Evolutionary conservation across 2,329 filamentous ascomycete species (phyloP).

Genomic region (Aspergillus fischeri): DNA sequence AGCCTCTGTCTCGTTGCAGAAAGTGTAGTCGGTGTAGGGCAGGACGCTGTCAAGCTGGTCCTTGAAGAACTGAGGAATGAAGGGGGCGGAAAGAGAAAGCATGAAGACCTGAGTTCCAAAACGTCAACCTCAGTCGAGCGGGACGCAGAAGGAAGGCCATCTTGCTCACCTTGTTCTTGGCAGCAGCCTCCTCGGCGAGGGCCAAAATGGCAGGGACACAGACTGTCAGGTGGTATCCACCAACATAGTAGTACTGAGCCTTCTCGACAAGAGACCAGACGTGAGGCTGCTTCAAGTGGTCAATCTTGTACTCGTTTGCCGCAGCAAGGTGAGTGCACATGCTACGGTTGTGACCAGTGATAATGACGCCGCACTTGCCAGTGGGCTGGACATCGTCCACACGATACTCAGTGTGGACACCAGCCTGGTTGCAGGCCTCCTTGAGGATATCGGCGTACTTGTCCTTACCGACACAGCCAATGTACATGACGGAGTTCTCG

Average conservation of each 20-base stretch:
- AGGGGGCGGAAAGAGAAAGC: slow-evolving; percentile 89
- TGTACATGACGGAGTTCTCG: slow-evolving; percentile 82
- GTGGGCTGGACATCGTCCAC: slow-evolving; percentile 80
- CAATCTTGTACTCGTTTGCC: slow-evolving; percentile 93
- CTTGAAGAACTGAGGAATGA: slow-evolving; percentile 98
- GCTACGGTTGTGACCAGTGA: slow-evolving; percentile 92
- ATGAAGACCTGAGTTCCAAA: slow-evolving; percentile 58
- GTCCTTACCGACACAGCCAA: slow-evolving; percentile 91
- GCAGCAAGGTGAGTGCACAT: slow-evolving; percentile 94
- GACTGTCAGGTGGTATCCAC: slow-evolving; percentile 96
- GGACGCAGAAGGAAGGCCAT: neutral
- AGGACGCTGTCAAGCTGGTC: slow-evolving; percentile 80
- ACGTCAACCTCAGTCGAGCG: slow-evolving; percentile 6
- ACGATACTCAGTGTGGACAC: slow-evolving; percentile 91
- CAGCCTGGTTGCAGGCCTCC: slow-evolving; percentile 80
- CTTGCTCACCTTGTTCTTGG: slow-evolving; percentile 69
- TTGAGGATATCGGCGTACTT: slow-evolving; percentile 88
- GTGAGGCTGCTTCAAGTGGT: slow-evolving; percentile 84
- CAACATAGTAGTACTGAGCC: slow-evolving; percentile 85
- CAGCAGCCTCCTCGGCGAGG: slow-evolving; percentile 82
- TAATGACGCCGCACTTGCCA: slow-evolving; percentile 91
- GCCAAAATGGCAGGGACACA: slow-evolving; percentile 86
- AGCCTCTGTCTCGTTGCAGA: slow-evolving; percentile 96
- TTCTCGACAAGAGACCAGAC: slow-evolving; percentile 90
- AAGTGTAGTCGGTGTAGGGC: slow-evolving; percentile 91